Percentiles rank a stretch among this genome's conserved stretches.
These are phyloP conservation scores for Ormosia emarginata DNA, from an alignment of 306 rosid species.

Conservation along the genomic window DNA sequence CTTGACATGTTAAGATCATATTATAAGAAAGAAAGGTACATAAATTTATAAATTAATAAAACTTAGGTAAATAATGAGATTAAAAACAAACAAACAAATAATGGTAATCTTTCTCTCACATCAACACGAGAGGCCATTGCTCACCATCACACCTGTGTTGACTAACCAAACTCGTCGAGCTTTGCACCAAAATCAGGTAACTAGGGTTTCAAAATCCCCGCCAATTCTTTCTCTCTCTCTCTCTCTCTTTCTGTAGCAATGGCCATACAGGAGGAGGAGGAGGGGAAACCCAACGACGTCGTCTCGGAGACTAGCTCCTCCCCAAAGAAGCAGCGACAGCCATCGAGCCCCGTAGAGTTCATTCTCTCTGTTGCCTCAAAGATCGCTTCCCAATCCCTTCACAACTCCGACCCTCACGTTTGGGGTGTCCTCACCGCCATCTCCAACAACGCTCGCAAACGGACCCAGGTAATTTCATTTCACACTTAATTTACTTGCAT, in stretches of 20 bases:
- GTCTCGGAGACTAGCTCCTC: not conserved
- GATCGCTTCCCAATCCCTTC: slow-evolving; percentile 70
- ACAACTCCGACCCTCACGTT: slow-evolving; percentile 54
- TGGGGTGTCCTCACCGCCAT: slow-evolving; percentile 98
- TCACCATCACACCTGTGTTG: too few relatives aligned
- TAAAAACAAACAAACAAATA: too few relatives aligned
- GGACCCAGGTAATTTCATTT: slow-evolving; percentile 51
- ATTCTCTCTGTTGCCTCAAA: slow-evolving; percentile 64
- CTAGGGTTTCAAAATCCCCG: slow-evolving; percentile 66
- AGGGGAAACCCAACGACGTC: not conserved
- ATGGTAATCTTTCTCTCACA: too few relatives aligned
- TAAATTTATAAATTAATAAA: too few relatives aligned
- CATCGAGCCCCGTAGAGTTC: slow-evolving; percentile 39
- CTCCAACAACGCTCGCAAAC: slow-evolving; percentile 77
- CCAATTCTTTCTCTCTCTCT: slow-evolving; percentile 11
- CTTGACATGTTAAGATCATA: too few relatives aligned
- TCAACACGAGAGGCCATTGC: too few relatives aligned
- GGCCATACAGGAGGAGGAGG: slow-evolving; percentile 35
- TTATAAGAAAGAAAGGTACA: too few relatives aligned
- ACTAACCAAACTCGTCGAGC: not conserved
- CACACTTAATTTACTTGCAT: too few relatives aligned
- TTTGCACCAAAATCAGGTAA: not conserved
- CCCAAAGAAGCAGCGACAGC: not conserved
- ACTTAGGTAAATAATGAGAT: too few relatives aligned
- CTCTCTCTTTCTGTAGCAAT: slow-evolving; percentile 10